Base-by-base conservation (phyloP, 768 basidiomycete genomes). In the Pulveroboletus sp. region DNA sequence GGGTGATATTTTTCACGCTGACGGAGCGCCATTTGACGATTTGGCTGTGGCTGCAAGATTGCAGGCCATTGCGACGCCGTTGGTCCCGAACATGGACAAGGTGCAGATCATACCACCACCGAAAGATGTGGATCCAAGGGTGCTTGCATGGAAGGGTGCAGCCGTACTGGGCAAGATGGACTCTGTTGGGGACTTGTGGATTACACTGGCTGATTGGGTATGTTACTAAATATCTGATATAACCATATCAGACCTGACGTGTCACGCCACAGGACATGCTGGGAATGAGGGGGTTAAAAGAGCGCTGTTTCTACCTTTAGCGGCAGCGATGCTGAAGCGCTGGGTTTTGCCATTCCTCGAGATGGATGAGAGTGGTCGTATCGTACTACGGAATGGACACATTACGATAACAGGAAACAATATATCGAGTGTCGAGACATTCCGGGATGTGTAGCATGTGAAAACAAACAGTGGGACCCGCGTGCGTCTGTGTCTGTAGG, bases 81-180 rank as follows among this genome's bases (percentile, higher is more conserved):
- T 94, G 35, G 85, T 90, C 14, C 78, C 80, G 14, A 85, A 84
- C 61, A 90, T 94, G 82, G 86, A 89, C 62, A 89, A 87, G 58
- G 87, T 95, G 7, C 83, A 87, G 55, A 90, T 97, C 50, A 88
- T 98, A 39, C 90, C 93, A n/a, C 87, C 93, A 2, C 94, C 94
- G 1, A 88, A 94, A 64, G 91, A 93, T 51, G 81, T 97, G 37
- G 94, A 98, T 67, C 92, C 91, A 6, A 79, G 83, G 21, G 84
- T 92, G 32, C 78, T 98, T 27, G 84, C 84, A 14, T 99, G 97
- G 97, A 97, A 97, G 67, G 97, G 97, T 10, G 92, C 87, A 6
- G 81, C 87, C 8, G 91, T 94, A 12, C 80, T 97, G 35, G 90
- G 86, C 23, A 90, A 91, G 69, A 87, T 98, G 81, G 97, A 99